Evolutionary conservation across 1,284 basidiomycete species (phyloP), one percentile per base, ranked within the genome.

Genomic region (Cystobasidiaceae sp.): DNA sequence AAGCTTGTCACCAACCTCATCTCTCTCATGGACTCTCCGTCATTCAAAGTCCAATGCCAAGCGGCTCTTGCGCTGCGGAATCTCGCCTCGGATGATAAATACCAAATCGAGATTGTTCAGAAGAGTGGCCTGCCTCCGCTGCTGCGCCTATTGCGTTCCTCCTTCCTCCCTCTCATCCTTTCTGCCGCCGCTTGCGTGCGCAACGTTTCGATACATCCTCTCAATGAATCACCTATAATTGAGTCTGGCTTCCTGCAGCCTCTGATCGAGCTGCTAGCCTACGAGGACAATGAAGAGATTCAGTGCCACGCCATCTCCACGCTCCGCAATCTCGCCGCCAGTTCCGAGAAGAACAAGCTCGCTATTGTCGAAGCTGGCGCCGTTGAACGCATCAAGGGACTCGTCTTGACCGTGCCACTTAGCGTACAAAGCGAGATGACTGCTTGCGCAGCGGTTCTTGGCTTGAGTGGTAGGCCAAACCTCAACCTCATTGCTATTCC

Each of bases 301-400:
- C 94, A 98, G 77, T 98, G 96, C 74, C 96, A 99, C 75, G 96
- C 96, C n/a, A 99, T 99, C 72, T 96, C 91, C 28, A 99, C 96
- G 0, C 82, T 99, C 59, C 85, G 96, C 34, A 99, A 99, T 76
- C 83, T 98, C 13, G 96, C 96, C 0, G 96, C 96, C 0, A 93
- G 90, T 75, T 93, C 89, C 46, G 94, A 98, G 81, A 91, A 93
- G 81, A 99, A 98, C 82, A 99, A 98, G 82, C 85, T 90, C 25
- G 93, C 93, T 6, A 98, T 99, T 66, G 93, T 98, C 59, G 90
- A 97, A 76, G 96, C 96, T 4, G 96, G 96, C 8, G 96, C 96
- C n/a, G 89, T 97, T 4, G 90, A 94, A 77, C 87, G 90, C 58
- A 98, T 99, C 80, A 97, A 97, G 80, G 92, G 97, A 74, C 81